A percentile compares a stretch with the other conserved stretches of the same genome.
Evolutionary conservation across 768 basidiomycete species (phyloP).

Genomic region (Psilocybe sp.): DNA sequence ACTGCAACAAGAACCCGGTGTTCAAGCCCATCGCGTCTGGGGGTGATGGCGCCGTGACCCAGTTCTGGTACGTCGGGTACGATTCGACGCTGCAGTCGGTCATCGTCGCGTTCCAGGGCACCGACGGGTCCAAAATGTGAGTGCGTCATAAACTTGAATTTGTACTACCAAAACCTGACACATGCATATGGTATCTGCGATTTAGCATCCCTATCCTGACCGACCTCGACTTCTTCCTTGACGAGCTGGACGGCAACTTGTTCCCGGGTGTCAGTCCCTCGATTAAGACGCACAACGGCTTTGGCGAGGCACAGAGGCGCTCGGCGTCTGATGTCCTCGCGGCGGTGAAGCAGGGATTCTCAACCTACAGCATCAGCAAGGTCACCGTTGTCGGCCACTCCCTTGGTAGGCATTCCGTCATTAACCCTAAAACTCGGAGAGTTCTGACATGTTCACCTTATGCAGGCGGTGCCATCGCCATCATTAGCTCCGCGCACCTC

Average conservation of each 20-base stretch:
- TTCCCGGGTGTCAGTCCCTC: slow-evolving; percentile 51
- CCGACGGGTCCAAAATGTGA: slow-evolving; percentile 10
- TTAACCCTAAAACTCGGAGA: not conserved
- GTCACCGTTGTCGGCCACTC: slow-evolving; percentile 50
- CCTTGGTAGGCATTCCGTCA: slow-evolving; percentile 26
- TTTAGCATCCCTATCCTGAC: slow-evolving; percentile 12
- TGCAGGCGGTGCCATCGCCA: slow-evolving; percentile 48
- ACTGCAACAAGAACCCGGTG: slow-evolving; percentile 36
- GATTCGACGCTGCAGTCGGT: slow-evolving; percentile 26
- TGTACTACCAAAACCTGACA: too few relatives aligned
- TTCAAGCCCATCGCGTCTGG: slow-evolving; percentile 45
- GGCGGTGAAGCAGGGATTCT: slow-evolving; percentile 38
- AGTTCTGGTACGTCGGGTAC: slow-evolving; percentile 40
- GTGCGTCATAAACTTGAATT: too few relatives aligned
- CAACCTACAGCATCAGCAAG: slow-evolving; percentile 27
- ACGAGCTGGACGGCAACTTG: slow-evolving; percentile 37
- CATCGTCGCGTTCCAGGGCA: slow-evolving; percentile 26
- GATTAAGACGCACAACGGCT: slow-evolving; percentile 54
- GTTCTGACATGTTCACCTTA: not conserved
- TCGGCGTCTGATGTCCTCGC: slow-evolving; percentile 39
- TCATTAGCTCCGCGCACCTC: slow-evolving; percentile 55
- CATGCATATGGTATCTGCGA: too few relatives aligned
- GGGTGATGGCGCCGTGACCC: slow-evolving; percentile 32
- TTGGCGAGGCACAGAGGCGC: slow-evolving; percentile 46
- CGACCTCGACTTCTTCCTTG: slow-evolving; percentile 32